phyloP scores from a whole-genome alignment of 2,329 filamentous ascomycete species.

The Fusarium irregulare region DNA sequence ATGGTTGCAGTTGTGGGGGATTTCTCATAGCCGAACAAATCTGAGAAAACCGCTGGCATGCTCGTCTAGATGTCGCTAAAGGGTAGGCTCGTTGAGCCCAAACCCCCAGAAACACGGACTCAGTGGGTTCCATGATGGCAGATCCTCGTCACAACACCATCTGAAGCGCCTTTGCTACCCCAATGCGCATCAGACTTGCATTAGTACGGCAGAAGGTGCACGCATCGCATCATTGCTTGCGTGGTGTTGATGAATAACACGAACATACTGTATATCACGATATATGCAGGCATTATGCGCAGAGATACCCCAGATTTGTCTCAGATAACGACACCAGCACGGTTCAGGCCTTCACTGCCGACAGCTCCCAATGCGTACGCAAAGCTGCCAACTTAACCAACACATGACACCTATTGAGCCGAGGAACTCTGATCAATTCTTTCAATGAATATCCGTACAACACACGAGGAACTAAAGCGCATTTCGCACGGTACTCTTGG shows the following conservation, averaged over 20 bases:
- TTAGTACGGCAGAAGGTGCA: constrained; percentile 5
- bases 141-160: not conserved
- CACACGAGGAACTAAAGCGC: constrained; percentile 4
- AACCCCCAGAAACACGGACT: constrained; percentile 4
- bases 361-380: not conserved
- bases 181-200: constrained; percentile 32
- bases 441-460: not conserved
- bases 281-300: constrained; percentile 8
- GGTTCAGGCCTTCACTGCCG: constrained; percentile 2
- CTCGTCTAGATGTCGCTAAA: constrained; percentile 7
- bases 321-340: constrained; percentile 22
- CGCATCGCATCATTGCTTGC: constrained; percentile 5
- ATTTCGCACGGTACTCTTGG: constrained; percentile 8
- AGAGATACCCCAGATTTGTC: constrained; percentile 32
- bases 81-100: not conserved
- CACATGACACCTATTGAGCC: constrained; percentile 23
- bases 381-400: constrained; percentile 4
- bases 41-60: not conserved
- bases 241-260: constrained; percentile 1
- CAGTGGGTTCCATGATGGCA: not conserved
- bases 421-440: constrained; percentile 13
- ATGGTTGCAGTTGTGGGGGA: not conserved
- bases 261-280: not conserved
- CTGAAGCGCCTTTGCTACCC: not conserved
- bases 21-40: not conserved